A percentile compares a stretch with the other conserved stretches of the same genome.
Evolutionary conservation across 192 early-diverging fungal species (phyloP).

Genomic region (Entrophospora sp.): DNA sequence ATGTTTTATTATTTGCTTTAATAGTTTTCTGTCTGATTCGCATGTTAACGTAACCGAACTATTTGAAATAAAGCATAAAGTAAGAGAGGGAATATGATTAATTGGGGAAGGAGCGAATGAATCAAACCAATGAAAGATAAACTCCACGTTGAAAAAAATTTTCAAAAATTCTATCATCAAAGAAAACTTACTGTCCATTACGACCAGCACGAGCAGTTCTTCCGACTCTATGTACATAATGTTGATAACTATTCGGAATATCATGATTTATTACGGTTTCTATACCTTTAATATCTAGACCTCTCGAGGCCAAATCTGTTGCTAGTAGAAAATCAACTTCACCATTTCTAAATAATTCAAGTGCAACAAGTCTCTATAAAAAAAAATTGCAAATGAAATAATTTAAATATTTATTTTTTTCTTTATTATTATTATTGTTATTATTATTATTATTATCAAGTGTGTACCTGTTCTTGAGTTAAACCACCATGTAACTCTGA

Average conservation of each 20-base stretch:
- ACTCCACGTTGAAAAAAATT: too few species aligned
- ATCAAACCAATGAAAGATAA: too few species aligned
- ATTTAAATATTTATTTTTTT: too few species aligned
- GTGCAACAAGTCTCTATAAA: slow-evolving; percentile 61
- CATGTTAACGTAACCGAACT: slow-evolving; percentile 83
- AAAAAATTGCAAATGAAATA: too few species aligned
- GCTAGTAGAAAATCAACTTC: slow-evolving; percentile 85
- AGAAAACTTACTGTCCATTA: slow-evolving; percentile 47
- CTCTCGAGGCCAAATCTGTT: slow-evolving; percentile 93
- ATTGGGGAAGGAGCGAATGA: too few species aligned
- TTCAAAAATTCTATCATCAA: too few species aligned
- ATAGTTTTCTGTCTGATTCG: slow-evolving; percentile 86
- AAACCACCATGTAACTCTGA: slow-evolving; percentile 95
- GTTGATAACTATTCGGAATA: slow-evolving; percentile 86
- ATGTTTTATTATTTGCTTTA: slow-evolving; percentile 90
- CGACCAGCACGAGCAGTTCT: slow-evolving; percentile 91
- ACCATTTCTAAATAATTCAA: slow-evolving; percentile 84
- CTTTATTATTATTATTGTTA: too few species aligned
- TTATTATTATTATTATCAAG: too few species aligned
- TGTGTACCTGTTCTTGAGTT: slow-evolving; percentile 71
- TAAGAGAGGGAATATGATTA: too few species aligned
- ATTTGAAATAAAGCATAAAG: too few species aligned
- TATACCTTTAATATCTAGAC: slow-evolving; percentile 94
- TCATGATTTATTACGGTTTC: slow-evolving; percentile 98
- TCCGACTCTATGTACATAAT: slow-evolving; percentile 94